phyloP scores from a whole-genome alignment of 306 rosid genomes.

The Dicorynia guianensis region DNA sequence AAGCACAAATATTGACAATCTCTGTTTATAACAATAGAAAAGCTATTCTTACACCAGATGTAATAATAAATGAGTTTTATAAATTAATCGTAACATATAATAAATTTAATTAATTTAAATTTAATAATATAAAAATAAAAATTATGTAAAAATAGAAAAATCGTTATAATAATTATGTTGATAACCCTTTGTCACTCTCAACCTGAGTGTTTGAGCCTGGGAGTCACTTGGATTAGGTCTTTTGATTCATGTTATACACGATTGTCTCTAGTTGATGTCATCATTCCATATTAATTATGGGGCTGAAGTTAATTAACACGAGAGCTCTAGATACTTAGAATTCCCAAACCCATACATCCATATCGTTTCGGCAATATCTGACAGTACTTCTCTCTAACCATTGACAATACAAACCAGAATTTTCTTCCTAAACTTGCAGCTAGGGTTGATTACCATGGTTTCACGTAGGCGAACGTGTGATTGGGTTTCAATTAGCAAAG shows the following conservation, averaged over 20 bases:
- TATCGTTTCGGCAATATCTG: background rate
- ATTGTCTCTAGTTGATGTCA: background rate
- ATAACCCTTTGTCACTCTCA: no score
- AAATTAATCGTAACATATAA: no score
- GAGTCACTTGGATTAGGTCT: no score
- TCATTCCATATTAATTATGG: background rate
- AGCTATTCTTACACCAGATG: no score
- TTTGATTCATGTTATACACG: background rate
- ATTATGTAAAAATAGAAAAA: no score
- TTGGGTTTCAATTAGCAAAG: conserved; percentile 12
- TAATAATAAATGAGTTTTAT: no score
- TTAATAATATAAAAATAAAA: no score
- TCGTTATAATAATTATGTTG: no score
- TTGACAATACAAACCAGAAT: background rate
- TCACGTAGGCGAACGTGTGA: background rate
- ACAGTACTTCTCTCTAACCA: background rate
- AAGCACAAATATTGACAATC: no score
- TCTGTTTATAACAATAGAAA: no score
- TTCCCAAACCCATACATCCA: conserved; percentile 30
- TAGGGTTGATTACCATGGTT: background rate
- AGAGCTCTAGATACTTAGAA: background rate
- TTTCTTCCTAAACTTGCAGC: background rate
- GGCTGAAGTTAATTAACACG: background rate
- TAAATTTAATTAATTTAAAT: no score
- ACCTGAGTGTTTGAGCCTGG: no score